Evolutionary conservation across 1,284 basidiomycete genomes (phyloP).

Genomic region (Ustilago bromivora): DNA sequence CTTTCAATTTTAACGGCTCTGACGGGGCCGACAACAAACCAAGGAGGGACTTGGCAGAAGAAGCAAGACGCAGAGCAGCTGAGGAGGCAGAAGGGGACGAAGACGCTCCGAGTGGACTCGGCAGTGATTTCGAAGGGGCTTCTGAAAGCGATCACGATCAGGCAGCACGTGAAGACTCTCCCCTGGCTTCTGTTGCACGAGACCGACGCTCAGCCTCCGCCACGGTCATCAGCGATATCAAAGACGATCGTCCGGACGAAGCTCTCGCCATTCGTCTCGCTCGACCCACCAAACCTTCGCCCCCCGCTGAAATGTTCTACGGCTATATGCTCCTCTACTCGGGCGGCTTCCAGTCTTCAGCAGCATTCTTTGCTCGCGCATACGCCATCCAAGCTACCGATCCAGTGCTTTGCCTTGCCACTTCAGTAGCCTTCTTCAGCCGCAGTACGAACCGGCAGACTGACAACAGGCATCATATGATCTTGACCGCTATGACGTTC

Average conservation of each 20-base stretch:
- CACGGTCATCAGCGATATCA: slow-evolving; percentile 12
- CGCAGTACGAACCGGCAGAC: slow-evolving; percentile 91
- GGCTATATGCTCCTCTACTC: slow-evolving; percentile 86
- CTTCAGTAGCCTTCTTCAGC: slow-evolving; percentile 86
- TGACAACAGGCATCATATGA: slow-evolving; percentile 86
- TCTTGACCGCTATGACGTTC: slow-evolving; percentile 51
- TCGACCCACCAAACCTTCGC: slow-evolving; percentile 67
- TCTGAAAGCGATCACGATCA: slow-evolving; percentile 49
- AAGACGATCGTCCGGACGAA: slow-evolving; percentile 27
- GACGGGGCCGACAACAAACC: neutral
- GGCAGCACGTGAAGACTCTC: neutral
- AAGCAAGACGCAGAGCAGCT: slow-evolving; percentile 8
- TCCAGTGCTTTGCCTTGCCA: slow-evolving; percentile 83
- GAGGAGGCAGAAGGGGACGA: slow-evolving; percentile 44
- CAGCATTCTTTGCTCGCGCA: slow-evolving; percentile 88
- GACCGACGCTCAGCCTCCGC: slow-evolving; percentile 4
- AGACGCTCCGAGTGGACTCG: slow-evolving; percentile 4
- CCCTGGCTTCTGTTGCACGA: neutral
- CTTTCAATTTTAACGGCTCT: neutral
- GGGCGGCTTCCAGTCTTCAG: slow-evolving; percentile 86
- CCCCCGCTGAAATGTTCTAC: slow-evolving; percentile 82
- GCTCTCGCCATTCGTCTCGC: slow-evolving; percentile 31
- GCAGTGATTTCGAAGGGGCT: slow-evolving; percentile 45
- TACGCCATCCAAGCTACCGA: slow-evolving; percentile 86
- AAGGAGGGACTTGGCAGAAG: slow-evolving; percentile 18